Conservation (phyloP, 1,284 basidiomycete genomes). For the Ceratobasidium sp. region DNA sequence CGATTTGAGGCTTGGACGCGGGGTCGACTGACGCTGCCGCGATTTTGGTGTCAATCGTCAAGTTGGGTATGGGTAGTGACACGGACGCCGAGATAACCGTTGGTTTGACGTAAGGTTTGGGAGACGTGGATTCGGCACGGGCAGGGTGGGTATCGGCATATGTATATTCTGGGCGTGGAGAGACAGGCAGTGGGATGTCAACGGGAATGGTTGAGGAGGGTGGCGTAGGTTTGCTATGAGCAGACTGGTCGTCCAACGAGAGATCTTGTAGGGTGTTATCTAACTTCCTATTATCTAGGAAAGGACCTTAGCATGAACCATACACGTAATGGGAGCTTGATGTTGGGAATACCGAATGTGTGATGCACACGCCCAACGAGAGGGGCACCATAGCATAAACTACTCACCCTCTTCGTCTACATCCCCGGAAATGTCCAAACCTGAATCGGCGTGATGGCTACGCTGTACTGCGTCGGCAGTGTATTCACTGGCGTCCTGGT, state of each 20-base stretch:
- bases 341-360: conserved; percentile 19
- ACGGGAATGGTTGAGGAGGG: background rate
- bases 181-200: background rate
- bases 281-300: background rate
- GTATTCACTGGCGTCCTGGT: background rate
- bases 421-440: conserved; percentile 37
- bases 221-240: conserved; percentile 5
- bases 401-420: conserved; percentile 34
- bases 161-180: conserved; percentile 15
- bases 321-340: conserved; percentile 57
- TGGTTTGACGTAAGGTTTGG: conserved; percentile 26
- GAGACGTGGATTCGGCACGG: conserved; percentile 3
- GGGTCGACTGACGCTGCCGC: conserved; percentile 17
- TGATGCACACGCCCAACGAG: background rate
- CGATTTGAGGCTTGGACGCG: conserved; percentile 12
- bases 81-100: conserved; percentile 38
- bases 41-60: conserved; percentile 31
- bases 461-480: conserved; percentile 9
- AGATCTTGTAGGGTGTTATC: background rate
- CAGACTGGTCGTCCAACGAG: background rate
- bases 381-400: background rate
- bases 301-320: background rate
- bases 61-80: conserved; percentile 16
- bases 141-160: conserved; percentile 23
- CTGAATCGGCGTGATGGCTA: conserved; percentile 34